Percentiles rank a stretch among this genome's conserved stretches.
phyloP scores from a whole-genome alignment of 2,329 filamentous ascomycete genomes.

The Cercospora zeae-maydis region DNA sequence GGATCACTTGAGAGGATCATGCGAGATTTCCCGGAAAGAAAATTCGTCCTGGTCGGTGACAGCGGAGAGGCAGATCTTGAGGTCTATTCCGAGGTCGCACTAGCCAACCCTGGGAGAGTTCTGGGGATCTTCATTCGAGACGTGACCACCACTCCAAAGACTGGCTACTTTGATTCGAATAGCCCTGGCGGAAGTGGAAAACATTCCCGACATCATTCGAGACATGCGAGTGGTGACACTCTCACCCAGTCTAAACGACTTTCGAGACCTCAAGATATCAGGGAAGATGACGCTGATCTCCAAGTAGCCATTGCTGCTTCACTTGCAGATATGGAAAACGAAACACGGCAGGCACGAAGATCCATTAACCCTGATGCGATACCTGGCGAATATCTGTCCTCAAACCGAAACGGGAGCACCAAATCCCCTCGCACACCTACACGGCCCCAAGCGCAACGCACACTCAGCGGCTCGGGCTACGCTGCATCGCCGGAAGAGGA shows the following conservation, averaged over 20 bases:
- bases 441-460: slow-evolving; percentile 3
- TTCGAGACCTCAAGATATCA: slow-evolving; percentile 34
- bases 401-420: slow-evolving; percentile 2
- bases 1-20: slow-evolving; percentile 80
- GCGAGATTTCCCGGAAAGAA: slow-evolving; percentile 81
- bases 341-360: slow-evolving; percentile 36
- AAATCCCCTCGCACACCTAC: not conserved
- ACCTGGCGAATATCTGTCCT: not conserved
- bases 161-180: slow-evolving; percentile 72
- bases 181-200: slow-evolving; percentile 34
- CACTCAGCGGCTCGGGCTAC: not conserved
- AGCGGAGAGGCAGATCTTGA: slow-evolving; percentile 96
- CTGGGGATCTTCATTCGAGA: slow-evolving; percentile 91
- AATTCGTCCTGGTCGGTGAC: slow-evolving; percentile 88
- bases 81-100: slow-evolving; percentile 89
- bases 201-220: slow-evolving; percentile 31
- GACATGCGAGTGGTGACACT: slow-evolving; percentile 32
- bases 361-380: slow-evolving; percentile 39
- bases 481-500: slow-evolving; percentile 36
- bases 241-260: slow-evolving; percentile 34
- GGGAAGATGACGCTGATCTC: slow-evolving; percentile 48
- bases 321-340: slow-evolving; percentile 43
- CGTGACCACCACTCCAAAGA: slow-evolving; percentile 71
- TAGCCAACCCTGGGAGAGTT: slow-evolving; percentile 78
- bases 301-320: slow-evolving; percentile 49